Conservation (phyloP, 805 yeast genomes). For the Ogataea polymorpha region DNA sequence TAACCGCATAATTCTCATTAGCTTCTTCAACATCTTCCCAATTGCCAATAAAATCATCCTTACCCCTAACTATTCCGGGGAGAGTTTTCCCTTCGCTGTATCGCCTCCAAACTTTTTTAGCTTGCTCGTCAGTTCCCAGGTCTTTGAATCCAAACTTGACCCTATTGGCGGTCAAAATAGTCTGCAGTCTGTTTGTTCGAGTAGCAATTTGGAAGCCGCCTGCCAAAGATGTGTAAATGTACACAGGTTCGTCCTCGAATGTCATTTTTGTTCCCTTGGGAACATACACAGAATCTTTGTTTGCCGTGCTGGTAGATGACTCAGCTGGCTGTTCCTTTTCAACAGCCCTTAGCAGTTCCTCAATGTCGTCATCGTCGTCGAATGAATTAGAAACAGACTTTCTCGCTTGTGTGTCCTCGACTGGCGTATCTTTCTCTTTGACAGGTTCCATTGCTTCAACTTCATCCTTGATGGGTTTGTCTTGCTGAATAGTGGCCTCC, state of each 20-base stretch:
- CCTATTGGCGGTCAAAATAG: conserved; percentile 72
- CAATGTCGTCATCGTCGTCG: conserved; percentile 21
- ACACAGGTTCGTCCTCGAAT: conserved; percentile 59
- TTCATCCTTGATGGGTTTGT: too few relatives aligned
- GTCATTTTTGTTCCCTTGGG: conserved; percentile 33
- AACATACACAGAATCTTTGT: conserved; percentile 27
- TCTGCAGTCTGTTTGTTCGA: conserved; percentile 70
- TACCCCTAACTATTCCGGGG: conserved; percentile 84
- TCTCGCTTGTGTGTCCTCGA: too few relatives aligned
- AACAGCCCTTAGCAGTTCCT: conserved; percentile 29
- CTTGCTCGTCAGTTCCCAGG: conserved; percentile 83
- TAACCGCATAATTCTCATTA: conserved; percentile 70
- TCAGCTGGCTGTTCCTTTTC: conserved; percentile 21
- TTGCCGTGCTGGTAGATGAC: conserved; percentile 1
- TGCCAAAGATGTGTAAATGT: conserved; percentile 79
- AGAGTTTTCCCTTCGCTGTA: conserved; percentile 66
- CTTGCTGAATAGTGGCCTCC: too few relatives aligned
- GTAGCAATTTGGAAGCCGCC: conserved; percentile 80
- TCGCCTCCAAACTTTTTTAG: conserved; percentile 80
- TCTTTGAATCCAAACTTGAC: conserved; percentile 69
- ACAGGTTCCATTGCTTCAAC: too few relatives aligned
- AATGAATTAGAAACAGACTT: neutral
- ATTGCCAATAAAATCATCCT: conserved; percentile 79
- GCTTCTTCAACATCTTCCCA: conserved; percentile 85
- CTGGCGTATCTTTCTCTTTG: conserved; percentile 11